phyloP scores from a whole-genome alignment of 2,329 filamentous ascomycete genomes.

The Thielaviopsis ethacetica region DNA sequence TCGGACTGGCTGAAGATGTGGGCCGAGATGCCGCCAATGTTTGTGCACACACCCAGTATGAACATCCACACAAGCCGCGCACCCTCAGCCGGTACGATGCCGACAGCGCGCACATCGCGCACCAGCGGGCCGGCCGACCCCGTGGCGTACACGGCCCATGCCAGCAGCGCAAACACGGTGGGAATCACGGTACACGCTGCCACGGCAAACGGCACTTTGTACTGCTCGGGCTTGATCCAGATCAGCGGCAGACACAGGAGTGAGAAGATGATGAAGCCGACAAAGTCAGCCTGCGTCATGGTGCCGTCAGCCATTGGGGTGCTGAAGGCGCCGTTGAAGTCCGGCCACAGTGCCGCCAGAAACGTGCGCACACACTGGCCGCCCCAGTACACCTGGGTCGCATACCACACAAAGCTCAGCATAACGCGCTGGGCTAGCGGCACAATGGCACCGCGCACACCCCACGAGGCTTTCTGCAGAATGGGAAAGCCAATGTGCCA shows the following conservation, averaged over 20 bases:
- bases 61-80: slow-evolving; percentile 17
- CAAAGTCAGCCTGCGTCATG: slow-evolving; percentile 24
- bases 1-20: slow-evolving; percentile 19
- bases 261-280: slow-evolving; percentile 22
- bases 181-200: slow-evolving; percentile 27
- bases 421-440: slow-evolving; percentile 28
- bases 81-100: slow-evolving; percentile 12
- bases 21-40: slow-evolving; percentile 17
- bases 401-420: slow-evolving; percentile 34
- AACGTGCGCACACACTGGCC: slow-evolving; percentile 21
- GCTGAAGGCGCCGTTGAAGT: slow-evolving; percentile 26
- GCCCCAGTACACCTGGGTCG: slow-evolving; percentile 23
- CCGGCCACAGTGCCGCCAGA: slow-evolving; percentile 28
- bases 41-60: slow-evolving; percentile 18
- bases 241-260: slow-evolving; percentile 29
- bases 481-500: slow-evolving; percentile 25
- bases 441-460: slow-evolving; percentile 24
- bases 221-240: slow-evolving; percentile 31
- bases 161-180: slow-evolving; percentile 24
- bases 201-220: slow-evolving; percentile 28
- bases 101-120: slow-evolving; percentile 14
- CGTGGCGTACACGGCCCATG: slow-evolving; percentile 28
- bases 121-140: slow-evolving; percentile 27
- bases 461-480: slow-evolving; percentile 23
- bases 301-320: slow-evolving; percentile 18